phyloP scores from a whole-genome alignment of 495 filamentous ascomycete genomes.

The Talaromyces borbonicus region DNA sequence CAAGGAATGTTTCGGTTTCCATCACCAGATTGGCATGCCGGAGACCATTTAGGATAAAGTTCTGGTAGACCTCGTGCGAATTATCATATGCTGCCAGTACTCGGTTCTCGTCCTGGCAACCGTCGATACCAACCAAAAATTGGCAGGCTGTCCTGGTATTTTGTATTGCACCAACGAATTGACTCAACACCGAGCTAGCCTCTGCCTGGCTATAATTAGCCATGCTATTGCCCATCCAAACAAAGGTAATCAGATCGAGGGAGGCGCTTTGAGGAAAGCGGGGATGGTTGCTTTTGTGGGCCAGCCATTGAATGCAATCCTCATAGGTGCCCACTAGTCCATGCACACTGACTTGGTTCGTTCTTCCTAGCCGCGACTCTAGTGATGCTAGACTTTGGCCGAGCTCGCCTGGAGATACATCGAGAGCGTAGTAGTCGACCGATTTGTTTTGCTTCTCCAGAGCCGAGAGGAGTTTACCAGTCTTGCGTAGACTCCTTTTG shows the following conservation, averaged over 20 bases:
- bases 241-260: conserved; percentile 63
- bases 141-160: conserved; percentile 54
- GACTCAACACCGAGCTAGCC: conserved; percentile 6
- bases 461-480: conserved; percentile 60
- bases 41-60: conserved; percentile 63
- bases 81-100: conserved; percentile 71
- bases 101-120: conserved; percentile 51
- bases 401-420: conserved; percentile 59
- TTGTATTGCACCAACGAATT: conserved; percentile 13
- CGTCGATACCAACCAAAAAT: conserved; percentile 64
- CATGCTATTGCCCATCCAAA: too few species aligned
- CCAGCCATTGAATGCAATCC: conserved; percentile 67
- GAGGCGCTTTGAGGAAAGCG: conserved; percentile 55
- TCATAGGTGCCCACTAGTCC: conserved; percentile 73
- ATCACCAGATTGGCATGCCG: conserved; percentile 57
- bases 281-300: conserved; percentile 39
- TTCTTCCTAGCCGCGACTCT: conserved; percentile 38
- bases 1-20: conserved; percentile 49
- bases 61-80: conserved; percentile 46
- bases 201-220: conserved; percentile 9
- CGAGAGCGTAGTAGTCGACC: conserved; percentile 71
- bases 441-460: conserved; percentile 52
- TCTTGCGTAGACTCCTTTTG: conserved; percentile 68
- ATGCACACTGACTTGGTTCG: conserved; percentile 54
- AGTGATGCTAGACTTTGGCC: conserved; percentile 57